Percentiles rank a stretch among this genome's conserved stretches.
These are phyloP conservation scores for Polysphondylium violaceum DNA, from an alignment of 78 protist species.

Conservation along the genomic window DNA sequence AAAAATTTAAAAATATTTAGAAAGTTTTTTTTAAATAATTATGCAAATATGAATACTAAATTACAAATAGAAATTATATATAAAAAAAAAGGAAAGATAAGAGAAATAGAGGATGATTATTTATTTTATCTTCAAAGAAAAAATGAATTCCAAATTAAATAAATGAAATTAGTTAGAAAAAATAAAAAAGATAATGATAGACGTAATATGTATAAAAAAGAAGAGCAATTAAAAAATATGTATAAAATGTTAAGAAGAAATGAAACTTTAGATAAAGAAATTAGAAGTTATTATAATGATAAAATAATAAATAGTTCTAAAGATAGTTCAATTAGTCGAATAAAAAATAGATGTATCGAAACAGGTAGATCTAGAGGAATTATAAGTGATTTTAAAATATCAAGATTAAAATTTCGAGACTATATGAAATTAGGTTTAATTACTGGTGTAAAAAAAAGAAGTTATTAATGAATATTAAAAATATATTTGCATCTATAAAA, in stretches of 20 bases:
- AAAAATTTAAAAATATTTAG: slow-evolving; percentile 9
- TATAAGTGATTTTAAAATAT: slow-evolving; percentile 1
- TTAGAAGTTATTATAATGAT: background rate
- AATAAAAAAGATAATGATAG: slow-evolving; percentile 18
- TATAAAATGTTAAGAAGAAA: slow-evolving; percentile 35
- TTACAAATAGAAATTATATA: background rate
- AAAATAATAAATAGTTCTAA: background rate
- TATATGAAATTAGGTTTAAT: slow-evolving; percentile 10
- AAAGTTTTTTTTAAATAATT: background rate
- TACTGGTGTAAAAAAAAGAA: slow-evolving; percentile 1
- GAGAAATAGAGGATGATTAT: background rate
- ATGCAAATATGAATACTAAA: background rate
- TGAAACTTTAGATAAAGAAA: background rate
- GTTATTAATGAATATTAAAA: slow-evolving; percentile 11
- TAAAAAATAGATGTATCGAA: slow-evolving; percentile 22
- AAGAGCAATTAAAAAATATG: background rate
- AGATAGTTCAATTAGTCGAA: slow-evolving; percentile 11
- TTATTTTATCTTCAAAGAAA: background rate
- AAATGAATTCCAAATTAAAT: background rate
- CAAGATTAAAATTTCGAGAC: slow-evolving; percentile 7
- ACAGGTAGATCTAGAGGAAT: slow-evolving; percentile 27
- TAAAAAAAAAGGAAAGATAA: background rate
- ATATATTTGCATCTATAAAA: slow-evolving; percentile 9
- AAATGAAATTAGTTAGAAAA: slow-evolving; percentile 15
- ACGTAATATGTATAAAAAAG: background rate